Conservation (phyloP, 2,329 filamentous ascomycete species). For the Didymellaceae sp. region DNA sequence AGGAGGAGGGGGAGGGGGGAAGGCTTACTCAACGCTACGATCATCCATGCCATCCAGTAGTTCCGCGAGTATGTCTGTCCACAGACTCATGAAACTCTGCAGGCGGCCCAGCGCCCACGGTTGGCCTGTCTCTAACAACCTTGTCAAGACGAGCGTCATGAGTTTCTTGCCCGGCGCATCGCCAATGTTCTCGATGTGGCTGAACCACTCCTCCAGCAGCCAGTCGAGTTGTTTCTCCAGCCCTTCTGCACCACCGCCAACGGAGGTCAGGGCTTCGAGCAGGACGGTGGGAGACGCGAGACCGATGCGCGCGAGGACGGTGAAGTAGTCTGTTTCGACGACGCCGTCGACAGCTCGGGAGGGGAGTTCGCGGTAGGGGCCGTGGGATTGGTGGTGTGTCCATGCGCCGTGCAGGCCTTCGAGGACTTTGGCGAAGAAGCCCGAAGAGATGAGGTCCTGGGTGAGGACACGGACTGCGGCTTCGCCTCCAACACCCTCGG, state of each 20-base stretch:
- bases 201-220: constrained; percentile 68
- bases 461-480: constrained; percentile 57
- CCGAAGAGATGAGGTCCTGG: constrained; percentile 64
- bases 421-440: constrained; percentile 62
- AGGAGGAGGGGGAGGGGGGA: neutral
- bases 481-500: constrained; percentile 59
- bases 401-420: constrained; percentile 51
- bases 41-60: constrained; percentile 66
- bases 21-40: constrained; percentile 46
- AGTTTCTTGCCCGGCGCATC: constrained; percentile 72
- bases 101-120: constrained; percentile 65
- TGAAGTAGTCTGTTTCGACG: constrained; percentile 84
- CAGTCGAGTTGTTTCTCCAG: constrained; percentile 51
- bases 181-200: constrained; percentile 71
- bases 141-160: constrained; percentile 73
- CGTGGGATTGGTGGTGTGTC: constrained; percentile 76
- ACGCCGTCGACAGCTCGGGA: constrained; percentile 73
- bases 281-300: constrained; percentile 75
- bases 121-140: constrained; percentile 69
- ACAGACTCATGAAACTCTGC: constrained; percentile 77
- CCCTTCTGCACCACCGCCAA: constrained; percentile 26
- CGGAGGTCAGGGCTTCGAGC: constrained; percentile 58
- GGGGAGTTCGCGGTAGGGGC: constrained; percentile 70
- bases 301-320: constrained; percentile 78
- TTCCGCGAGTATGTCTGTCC: constrained; percentile 73